A percentile compares a stretch with the other conserved stretches of the same genome.
Conservation (phyloP, 2,329 filamentous ascomycete species). For the Drechslera avenae region DNA sequence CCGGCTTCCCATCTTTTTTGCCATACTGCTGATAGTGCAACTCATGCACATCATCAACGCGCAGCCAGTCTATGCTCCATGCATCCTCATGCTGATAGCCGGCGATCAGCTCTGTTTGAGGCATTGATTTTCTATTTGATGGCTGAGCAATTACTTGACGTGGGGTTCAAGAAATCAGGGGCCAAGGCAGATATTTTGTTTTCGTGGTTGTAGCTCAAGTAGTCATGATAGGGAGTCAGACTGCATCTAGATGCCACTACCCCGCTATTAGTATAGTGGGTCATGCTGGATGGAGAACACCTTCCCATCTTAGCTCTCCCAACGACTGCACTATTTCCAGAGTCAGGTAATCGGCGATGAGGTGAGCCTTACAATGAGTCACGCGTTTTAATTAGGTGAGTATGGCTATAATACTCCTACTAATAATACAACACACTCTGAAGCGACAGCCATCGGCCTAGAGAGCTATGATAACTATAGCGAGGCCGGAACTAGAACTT, state of each 20-base stretch:
- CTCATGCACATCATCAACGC: constrained; percentile 44
- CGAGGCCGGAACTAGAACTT: constrained; percentile 18
- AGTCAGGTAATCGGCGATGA: too few relatives aligned
- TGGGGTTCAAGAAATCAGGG: neutral
- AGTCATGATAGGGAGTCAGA: constrained; percentile 10
- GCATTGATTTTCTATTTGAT: constrained; percentile 11
- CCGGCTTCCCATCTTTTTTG: constrained; percentile 46
- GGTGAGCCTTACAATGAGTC: neutral
- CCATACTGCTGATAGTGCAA: constrained; percentile 51
- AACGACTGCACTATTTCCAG: neutral
- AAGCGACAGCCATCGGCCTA: too few relatives aligned
- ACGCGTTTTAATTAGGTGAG: neutral
- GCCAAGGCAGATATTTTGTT: too few relatives aligned
- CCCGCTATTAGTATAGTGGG: constrained; percentile 14
- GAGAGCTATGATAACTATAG: too few relatives aligned
- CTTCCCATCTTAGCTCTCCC: constrained; percentile 4
- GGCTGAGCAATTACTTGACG: neutral
- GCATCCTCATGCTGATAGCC: constrained; percentile 44
- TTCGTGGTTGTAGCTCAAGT: neutral
- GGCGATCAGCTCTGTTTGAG: constrained; percentile 15
- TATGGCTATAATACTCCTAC: neutral
- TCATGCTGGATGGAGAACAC: constrained; percentile 11
- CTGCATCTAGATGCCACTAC: constrained; percentile 6
- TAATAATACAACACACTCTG: too few relatives aligned
- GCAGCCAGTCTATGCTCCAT: constrained; percentile 41